phyloP scores from a whole-genome alignment of 75 land plant genomes.

The Selaginella moellendorffii region DNA sequence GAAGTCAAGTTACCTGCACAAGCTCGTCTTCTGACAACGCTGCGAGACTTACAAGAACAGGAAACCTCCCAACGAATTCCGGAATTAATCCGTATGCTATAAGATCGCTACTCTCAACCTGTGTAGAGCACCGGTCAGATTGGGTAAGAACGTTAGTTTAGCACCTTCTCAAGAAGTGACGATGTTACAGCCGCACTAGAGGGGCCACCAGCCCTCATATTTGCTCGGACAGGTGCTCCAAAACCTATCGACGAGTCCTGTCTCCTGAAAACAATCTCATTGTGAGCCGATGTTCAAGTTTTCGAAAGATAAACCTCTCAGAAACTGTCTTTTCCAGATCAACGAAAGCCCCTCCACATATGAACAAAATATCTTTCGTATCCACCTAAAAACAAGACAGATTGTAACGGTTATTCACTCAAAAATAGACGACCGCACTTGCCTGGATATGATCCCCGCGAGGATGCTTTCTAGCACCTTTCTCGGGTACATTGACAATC shows the following conservation, averaged over 20 bases:
- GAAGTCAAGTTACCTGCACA: slow-evolving; percentile 45
- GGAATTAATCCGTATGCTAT: slow-evolving; percentile 80
- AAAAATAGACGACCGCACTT: too few species aligned
- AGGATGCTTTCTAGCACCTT: slow-evolving; percentile 57
- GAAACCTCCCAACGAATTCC: slow-evolving; percentile 76
- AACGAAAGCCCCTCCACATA: slow-evolving; percentile 85
- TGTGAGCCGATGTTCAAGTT: neutral
- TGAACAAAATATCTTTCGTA: slow-evolving; percentile 76
- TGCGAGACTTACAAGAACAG: slow-evolving; percentile 59
- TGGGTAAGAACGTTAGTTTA: neutral
- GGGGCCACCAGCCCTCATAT: slow-evolving; percentile 46
- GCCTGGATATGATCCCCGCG: slow-evolving; percentile 64
- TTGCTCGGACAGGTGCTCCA: slow-evolving; percentile 84
- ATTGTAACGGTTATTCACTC: too few species aligned
- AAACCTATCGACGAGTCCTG: slow-evolving; percentile 81
- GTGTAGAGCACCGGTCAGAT: slow-evolving; percentile 13
- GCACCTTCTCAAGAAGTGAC: slow-evolving; percentile 54
- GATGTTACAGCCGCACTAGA: slow-evolving; percentile 50
- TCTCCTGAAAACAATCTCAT: slow-evolving; percentile 25
- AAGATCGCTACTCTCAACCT: slow-evolving; percentile 79
- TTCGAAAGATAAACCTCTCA: slow-evolving; percentile 37
- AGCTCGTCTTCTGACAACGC: slow-evolving; percentile 70
- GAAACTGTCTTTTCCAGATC: slow-evolving; percentile 79
- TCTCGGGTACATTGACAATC: slow-evolving; percentile 69
- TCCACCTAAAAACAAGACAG: too few species aligned